Evolutionary conservation across 805 yeast species (phyloP), one percentile per base, ranked within the genome.

Genomic region (Myxozyma sirexii): DNA sequence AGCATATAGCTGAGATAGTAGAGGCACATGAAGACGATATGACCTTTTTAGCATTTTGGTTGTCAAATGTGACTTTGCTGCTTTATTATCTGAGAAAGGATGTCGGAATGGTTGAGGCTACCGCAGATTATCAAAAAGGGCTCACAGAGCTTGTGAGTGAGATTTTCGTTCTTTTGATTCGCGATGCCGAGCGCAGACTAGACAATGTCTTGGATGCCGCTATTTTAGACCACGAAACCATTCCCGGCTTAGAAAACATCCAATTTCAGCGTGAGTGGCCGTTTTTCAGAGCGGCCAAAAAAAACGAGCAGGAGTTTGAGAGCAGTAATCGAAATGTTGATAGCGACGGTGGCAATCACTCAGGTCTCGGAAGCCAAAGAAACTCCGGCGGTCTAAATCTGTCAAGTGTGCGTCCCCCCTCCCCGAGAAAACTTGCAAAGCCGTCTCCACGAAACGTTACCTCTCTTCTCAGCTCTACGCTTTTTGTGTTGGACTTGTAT

Each of bases 401-500:
- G 31, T 26, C 27, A 24, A 17, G 43, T 42, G 51, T 59, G 57
- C 86, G 86, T 64, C 98, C 98, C 4, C 98, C 98, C 1, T 78
- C 93, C 0, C 82, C 88, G 21, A 79, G 82, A 48, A 87, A 88
- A 59, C 87, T 90, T 69, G 84, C 88, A 80, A 85, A 84, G 70
- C 97, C 97, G 2, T 90, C 97, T 0, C 99, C 99, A 0, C 53
- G 64, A 21, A 60, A 52, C 23, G 56, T 56, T 17, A 60, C 61
- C 4, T 56, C 94, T 68, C 87, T 92, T 0, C 79, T 94, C 60
- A 96, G 96, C 31, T 97, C 98, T 0, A 78, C 96, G 54, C 80
- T 90, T 45, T 90, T 92, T 68, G 93, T 94, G 2, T 78, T 92
- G 68, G 90, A 88, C 56, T 75, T 93, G 41, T 96, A 88, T 72